A percentile compares a stretch with the other conserved stretches of the same genome.
These are phyloP conservation scores for Carex littledalei DNA, from an alignment of 176 grass and related monocot genomes.

Conservation along the genomic window DNA sequence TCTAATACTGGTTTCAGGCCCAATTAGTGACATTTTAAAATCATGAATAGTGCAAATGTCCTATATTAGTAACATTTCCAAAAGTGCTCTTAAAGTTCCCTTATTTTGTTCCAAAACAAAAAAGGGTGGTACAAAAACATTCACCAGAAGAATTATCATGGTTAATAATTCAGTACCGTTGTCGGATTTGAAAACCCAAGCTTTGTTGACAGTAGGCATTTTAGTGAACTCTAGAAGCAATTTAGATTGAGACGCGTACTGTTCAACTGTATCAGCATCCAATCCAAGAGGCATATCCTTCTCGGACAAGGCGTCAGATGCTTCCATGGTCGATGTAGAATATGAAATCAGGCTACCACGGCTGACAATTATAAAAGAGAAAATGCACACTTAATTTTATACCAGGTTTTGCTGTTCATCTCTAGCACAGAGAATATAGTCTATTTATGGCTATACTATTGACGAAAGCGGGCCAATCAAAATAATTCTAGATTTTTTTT, in stretches of 20 bases:
- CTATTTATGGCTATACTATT: not conserved
- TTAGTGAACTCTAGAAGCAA: constrained; percentile 69
- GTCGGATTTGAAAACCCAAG: constrained; percentile 76
- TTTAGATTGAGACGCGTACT: constrained; percentile 70
- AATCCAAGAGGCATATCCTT: constrained; percentile 56
- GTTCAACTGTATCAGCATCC: constrained; percentile 45
- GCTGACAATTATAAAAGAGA: not conserved
- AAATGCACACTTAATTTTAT: not conserved
- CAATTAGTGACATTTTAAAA: not conserved
- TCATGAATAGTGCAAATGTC: not conserved
- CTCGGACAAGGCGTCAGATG: constrained; percentile 10
- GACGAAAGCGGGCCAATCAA: no score
- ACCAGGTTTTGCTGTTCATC: not conserved
- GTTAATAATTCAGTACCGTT: constrained; percentile 28
- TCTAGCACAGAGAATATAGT: not conserved
- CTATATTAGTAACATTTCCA: not conserved
- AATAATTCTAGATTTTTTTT: not conserved
- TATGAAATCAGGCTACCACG: constrained; percentile 11
- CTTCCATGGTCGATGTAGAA: constrained; percentile 24
- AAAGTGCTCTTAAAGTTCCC: not conserved
- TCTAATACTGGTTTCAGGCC: not conserved
- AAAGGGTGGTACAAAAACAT: constrained; percentile 2
- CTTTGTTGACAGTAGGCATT: constrained; percentile 60
- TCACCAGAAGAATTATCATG: not conserved
- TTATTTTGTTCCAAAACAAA: not conserved